Conservation (phyloP, 2,329 filamentous ascomycete species). For the Stemphylium lycopersici region DNA sequence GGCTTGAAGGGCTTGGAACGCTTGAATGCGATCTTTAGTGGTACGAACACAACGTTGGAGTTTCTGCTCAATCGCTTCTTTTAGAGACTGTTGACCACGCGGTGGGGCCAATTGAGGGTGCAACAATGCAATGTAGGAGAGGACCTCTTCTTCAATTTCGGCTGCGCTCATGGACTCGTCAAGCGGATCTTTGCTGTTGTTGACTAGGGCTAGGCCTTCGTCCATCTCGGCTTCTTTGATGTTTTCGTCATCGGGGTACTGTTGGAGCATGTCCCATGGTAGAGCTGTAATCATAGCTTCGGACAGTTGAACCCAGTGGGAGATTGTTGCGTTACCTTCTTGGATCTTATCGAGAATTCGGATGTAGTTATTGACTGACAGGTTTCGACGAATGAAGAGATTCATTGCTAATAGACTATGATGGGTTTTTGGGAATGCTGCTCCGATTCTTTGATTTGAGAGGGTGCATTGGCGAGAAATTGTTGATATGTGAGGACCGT, state of each 20-base stretch:
- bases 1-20: neutral
- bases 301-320: neutral
- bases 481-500: too few relatives aligned
- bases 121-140: neutral
- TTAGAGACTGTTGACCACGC: neutral
- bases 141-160: neutral
- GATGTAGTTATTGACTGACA: neutral
- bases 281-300: neutral
- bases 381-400: neutral
- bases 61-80: neutral
- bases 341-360: neutral
- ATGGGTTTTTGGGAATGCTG: too few relatives aligned
- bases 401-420: neutral
- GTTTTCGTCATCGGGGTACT: neutral
- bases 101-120: neutral
- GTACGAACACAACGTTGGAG: neutral
- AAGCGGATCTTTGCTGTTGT: too few relatives aligned
- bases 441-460: too few relatives aligned
- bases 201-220: neutral
- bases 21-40: neutral
- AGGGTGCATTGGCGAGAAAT: neutral
- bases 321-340: neutral
- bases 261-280: neutral
- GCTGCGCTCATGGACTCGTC: neutral
- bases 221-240: neutral